Percentiles rank a stretch among this genome's conserved stretches.
phyloP scores from a whole-genome alignment of 441 rosid species.

The Populus tomentosa region DNA sequence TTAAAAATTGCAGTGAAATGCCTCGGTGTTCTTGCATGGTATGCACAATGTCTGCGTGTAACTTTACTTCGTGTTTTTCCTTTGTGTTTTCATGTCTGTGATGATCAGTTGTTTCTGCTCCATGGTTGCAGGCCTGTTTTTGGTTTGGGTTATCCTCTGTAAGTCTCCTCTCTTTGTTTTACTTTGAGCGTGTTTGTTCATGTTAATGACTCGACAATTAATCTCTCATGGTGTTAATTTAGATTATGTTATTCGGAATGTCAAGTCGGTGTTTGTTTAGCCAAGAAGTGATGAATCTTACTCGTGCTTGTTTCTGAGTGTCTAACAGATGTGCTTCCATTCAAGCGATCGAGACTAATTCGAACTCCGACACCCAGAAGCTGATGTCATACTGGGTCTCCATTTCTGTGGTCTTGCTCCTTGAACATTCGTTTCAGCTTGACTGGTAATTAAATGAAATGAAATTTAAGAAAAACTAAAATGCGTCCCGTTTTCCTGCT shows the following conservation, averaged over 20 bases:
- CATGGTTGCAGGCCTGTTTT: conserved; percentile 25
- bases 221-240: background rate
- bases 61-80: background rate
- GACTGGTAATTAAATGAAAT: background rate
- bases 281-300: background rate
- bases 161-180: conserved; percentile 1
- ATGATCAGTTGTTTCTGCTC: background rate
- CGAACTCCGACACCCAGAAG: conserved; percentile 19
- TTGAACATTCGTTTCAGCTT: conserved; percentile 30
- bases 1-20: conserved; percentile 14
- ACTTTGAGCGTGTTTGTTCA: background rate
- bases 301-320: background rate
- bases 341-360: conserved; percentile 31
- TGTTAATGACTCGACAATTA: background rate
- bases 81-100: background rate
- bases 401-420: conserved; percentile 29
- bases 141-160: conserved; percentile 35
- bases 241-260: background rate
- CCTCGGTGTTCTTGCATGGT: conserved; percentile 26
- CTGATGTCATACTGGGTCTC: conserved; percentile 32
- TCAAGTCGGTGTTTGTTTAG: background rate
- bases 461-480: background rate
- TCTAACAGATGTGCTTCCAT: conserved; percentile 29
- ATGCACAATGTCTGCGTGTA: background rate
- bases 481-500: background rate